Evolutionary conservation across 345 rosid species (phyloP).

Genomic region (Eucalyptus shirleyi): DNA sequence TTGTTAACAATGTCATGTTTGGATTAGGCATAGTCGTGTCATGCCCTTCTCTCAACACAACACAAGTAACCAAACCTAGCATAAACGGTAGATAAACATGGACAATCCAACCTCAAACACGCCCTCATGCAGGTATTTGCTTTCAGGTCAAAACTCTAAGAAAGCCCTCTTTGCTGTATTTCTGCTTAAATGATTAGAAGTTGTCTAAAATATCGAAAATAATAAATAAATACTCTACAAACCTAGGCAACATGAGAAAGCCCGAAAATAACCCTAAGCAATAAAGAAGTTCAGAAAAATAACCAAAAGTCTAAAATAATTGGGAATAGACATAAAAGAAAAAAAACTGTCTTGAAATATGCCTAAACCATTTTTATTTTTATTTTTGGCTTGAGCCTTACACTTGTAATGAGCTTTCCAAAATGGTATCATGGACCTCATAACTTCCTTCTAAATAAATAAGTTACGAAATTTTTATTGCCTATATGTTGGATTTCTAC

Average conservation of each 20-base stretch:
- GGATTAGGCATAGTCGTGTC: background rate
- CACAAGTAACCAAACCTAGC: background rate
- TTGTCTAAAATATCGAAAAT: background rate
- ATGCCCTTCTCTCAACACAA: background rate
- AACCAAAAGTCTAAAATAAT: background rate
- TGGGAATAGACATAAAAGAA: background rate
- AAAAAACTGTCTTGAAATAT: background rate
- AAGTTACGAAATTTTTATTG: background rate
- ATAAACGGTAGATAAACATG: background rate
- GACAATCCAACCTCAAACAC: background rate
- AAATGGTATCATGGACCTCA: background rate
- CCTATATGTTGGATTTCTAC: background rate
- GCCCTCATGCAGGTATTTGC: background rate
- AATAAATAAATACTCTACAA: background rate
- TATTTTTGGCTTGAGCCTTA: background rate
- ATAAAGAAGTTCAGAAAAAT: background rate
- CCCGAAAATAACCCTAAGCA: background rate
- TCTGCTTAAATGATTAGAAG: background rate
- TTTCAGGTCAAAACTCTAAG: background rate
- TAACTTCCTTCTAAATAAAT: background rate
- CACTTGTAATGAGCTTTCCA: background rate
- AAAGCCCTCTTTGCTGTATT: background rate
- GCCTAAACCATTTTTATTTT: background rate
- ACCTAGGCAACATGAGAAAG: background rate
- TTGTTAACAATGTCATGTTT: background rate